phyloP scores from a whole-genome alignment of 164 flowering plant species.

The Vitis labrusca region DNA sequence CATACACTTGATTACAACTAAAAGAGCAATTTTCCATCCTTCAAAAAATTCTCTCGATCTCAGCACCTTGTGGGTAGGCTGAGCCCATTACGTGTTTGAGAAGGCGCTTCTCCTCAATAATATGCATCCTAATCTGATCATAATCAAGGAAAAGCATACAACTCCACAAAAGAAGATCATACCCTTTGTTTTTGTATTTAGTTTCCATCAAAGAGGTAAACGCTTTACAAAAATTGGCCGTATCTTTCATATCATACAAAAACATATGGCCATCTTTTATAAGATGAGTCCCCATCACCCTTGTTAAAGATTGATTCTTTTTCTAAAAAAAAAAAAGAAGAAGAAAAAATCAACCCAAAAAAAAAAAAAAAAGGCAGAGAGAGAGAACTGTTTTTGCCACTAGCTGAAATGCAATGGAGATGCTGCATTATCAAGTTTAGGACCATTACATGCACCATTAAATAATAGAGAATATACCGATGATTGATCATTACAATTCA shows the following conservation, averaged over 20 bases:
- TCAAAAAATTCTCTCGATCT: not conserved
- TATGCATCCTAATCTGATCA: constrained; percentile 4
- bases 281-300: constrained; percentile 1
- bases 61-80: not conserved
- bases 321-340: not conserved
- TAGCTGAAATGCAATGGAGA: constrained; percentile 11
- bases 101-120: not conserved
- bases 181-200: not conserved
- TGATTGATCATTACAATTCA: not conserved
- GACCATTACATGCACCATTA: constrained; percentile 19
- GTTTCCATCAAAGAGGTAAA: not conserved
- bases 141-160: constrained; percentile 4
- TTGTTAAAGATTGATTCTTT: constrained; percentile 7
- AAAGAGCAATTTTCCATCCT: not conserved
- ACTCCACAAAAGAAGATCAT: no score
- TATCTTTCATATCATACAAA: not conserved
- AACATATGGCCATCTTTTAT: not conserved
- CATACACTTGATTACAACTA: not conserved
- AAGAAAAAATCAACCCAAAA: no score
- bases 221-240: not conserved
- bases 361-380: no score
- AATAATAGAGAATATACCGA: constrained; percentile 11
- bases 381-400: not conserved
- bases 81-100: not conserved
- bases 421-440: constrained; percentile 19